Conservation (phyloP, 164 flowering plant species). For the Liriodendron chinense region DNA sequence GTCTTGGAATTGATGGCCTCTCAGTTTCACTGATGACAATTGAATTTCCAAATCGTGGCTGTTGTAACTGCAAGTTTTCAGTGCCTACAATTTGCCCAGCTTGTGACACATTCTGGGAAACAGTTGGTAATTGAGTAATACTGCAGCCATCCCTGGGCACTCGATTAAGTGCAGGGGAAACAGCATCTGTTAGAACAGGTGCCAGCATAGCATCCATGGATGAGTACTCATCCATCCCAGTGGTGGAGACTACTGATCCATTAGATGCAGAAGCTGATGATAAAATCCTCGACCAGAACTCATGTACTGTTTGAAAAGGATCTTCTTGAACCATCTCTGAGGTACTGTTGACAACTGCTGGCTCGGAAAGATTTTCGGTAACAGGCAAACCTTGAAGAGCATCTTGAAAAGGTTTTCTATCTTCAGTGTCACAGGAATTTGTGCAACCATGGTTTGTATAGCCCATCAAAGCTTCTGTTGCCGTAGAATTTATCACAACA, state of each 20-base stretch:
- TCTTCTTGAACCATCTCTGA: slow-evolving; percentile 24
- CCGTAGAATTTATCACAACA: slow-evolving; percentile 19
- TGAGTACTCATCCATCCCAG: neutral
- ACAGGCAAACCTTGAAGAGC: slow-evolving; percentile 9
- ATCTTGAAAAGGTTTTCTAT: slow-evolving; percentile 47
- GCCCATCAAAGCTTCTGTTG: neutral
- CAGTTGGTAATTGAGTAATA: slow-evolving; percentile 15
- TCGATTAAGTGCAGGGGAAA: slow-evolving; percentile 36
- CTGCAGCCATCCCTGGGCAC: slow-evolving; percentile 24
- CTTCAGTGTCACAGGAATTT: slow-evolving; percentile 33
- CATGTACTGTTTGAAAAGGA: slow-evolving; percentile 19
- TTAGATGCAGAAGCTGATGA: slow-evolving; percentile 12
- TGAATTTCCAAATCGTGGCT: slow-evolving; percentile 28
- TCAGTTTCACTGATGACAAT: slow-evolving; percentile 32
- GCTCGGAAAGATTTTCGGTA: slow-evolving; percentile 1
- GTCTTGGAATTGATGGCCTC: slow-evolving; percentile 28
- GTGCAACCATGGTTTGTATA: neutral
- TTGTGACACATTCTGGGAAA: slow-evolving; percentile 9
- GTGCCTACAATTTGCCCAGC: slow-evolving; percentile 24
- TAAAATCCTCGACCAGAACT: slow-evolving; percentile 34
- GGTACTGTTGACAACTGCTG: slow-evolving; percentile 16
- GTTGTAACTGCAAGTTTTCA: slow-evolving; percentile 34
- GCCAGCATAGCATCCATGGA: slow-evolving; percentile 2
- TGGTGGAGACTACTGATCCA: slow-evolving; percentile 9
- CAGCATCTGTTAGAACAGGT: slow-evolving; percentile 45